Evolutionary conservation across 495 filamentous ascomycete species (phyloP).

Genomic region (Podospora pseudoanserina): DNA sequence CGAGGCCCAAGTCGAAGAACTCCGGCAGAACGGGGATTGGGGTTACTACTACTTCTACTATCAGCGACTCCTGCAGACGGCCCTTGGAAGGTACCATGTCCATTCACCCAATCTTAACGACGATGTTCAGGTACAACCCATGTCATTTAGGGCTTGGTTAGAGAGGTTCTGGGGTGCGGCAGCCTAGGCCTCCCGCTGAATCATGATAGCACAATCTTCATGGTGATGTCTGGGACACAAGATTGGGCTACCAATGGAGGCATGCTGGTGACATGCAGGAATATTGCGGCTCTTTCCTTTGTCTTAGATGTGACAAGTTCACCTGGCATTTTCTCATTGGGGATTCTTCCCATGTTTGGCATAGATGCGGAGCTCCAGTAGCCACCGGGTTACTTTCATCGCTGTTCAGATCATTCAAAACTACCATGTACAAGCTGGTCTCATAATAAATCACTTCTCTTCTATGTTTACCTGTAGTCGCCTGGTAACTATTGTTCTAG

Average conservation of each 20-base stretch:
- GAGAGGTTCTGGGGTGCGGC: conserved; percentile 41
- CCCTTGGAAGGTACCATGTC: conserved; percentile 49
- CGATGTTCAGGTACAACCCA: conserved; percentile 38
- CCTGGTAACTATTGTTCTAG: too few species aligned
- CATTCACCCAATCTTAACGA: conserved; percentile 44
- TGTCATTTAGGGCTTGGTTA: conserved; percentile 48
- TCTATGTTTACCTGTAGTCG: neutral
- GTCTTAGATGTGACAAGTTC: neutral
- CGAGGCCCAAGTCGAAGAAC: conserved; percentile 39
- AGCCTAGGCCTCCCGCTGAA: conserved; percentile 16
- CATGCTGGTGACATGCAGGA: conserved; percentile 4
- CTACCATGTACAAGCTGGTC: neutral
- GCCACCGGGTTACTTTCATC: neutral
- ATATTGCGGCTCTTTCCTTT: neutral
- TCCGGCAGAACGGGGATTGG: conserved; percentile 35
- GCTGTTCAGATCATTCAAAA: neutral
- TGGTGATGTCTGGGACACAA: conserved; percentile 10
- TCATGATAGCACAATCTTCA: neutral
- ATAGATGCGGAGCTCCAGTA: neutral
- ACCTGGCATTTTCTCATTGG: neutral
- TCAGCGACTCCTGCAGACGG: conserved; percentile 48
- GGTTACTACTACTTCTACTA: conserved; percentile 35
- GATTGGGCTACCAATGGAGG: neutral
- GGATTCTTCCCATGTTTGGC: neutral
- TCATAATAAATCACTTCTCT: neutral